Base-by-base conservation (phyloP, 1,284 basidiomycete genomes). In the Microbotryum lychnidis-dioicae region DNA sequence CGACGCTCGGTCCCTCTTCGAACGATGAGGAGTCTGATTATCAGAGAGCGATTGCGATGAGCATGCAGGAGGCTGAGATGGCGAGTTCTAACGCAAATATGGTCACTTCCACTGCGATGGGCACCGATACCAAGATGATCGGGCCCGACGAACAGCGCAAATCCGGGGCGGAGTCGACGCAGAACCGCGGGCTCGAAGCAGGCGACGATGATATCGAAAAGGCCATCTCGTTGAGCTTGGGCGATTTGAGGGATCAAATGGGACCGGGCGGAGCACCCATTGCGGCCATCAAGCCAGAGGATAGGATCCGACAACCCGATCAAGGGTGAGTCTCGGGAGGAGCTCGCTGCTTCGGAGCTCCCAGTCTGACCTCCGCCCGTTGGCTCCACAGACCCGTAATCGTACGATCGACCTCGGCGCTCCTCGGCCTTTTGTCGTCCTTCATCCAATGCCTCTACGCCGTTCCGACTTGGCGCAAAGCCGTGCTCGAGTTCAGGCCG, bases 371-470 rank as follows among this genome's bases (percentile, higher is more conserved):
- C 5, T n/a, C 18, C 7, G 8, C 4, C 27, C 27, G 6, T 4
- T 31, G 31, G 2, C 10, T 7, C 31, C 7, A 23, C 56, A 63
- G 61, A n/a, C 59, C 64, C 3, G 46, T 56, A 18, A 27, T 59
- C 20, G 54, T 68, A 2, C 59, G 66, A 10, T 46, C 59, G 8
- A 18, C n/a, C 16, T 68, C 66, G 6, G 47, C 57, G 7, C 49
- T 57, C 47, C 58, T 62, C 50, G 56, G 56, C 4, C 21, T 27
- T 25, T 49, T 68, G 12, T 18, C 64, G 1, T 20, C 62, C 20
- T 68, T 62, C 54, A n/a, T 68, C n/a, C 57, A 64, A 33, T 60
- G 45, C 51, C 58, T 68, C 10, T 68, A 57, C 54, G 56, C 64
- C 29, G 12, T 60, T 27, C 60, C 64, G 3, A 53, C 62, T 7